A percentile compares a stretch with the other conserved stretches of the same genome.
phyloP scores from a whole-genome alignment of 2,329 filamentous ascomycete species.

The Ambrosiella beaveri region DNA sequence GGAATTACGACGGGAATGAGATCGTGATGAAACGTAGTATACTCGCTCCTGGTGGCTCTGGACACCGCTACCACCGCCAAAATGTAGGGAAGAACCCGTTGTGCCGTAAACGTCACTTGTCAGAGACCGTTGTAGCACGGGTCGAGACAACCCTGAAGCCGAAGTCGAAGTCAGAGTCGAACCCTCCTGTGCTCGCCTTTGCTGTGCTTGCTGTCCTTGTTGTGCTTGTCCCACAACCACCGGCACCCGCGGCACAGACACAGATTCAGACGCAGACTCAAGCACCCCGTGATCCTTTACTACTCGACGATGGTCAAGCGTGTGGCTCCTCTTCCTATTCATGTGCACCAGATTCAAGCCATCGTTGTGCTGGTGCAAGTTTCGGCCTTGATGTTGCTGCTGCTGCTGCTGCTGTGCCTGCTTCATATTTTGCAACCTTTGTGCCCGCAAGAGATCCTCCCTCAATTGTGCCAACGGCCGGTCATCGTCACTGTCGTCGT shows the following conservation, averaged over 20 bases:
- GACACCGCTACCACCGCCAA: too few species aligned
- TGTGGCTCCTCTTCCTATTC: not conserved
- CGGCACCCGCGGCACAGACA: not conserved
- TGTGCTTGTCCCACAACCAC: not conserved
- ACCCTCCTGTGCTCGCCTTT: too few species aligned
- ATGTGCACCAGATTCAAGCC: not conserved
- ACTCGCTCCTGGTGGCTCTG: not conserved
- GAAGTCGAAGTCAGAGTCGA: too few species aligned
- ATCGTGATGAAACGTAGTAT: constrained; percentile 1
- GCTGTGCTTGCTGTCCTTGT: not conserved
- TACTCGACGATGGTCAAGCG: not conserved
- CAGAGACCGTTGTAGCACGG: not conserved
- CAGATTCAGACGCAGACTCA: not conserved
- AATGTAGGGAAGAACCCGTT: not conserved
- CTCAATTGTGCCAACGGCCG: not conserved
- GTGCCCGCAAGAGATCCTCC: not conserved
- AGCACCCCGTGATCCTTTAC: too few species aligned
- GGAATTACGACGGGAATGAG: constrained; percentile 11
- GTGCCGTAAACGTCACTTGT: not conserved
- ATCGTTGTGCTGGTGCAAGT: not conserved
- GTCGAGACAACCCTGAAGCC: not conserved
- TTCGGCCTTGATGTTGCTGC: not conserved
- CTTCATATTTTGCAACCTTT: constrained; percentile 1
- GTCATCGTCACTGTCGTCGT: not conserved
- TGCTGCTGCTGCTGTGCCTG: not conserved